Evolutionary conservation across 257 asterid species (phyloP).

Genomic region (Schizonepeta tenuifolia): DNA sequence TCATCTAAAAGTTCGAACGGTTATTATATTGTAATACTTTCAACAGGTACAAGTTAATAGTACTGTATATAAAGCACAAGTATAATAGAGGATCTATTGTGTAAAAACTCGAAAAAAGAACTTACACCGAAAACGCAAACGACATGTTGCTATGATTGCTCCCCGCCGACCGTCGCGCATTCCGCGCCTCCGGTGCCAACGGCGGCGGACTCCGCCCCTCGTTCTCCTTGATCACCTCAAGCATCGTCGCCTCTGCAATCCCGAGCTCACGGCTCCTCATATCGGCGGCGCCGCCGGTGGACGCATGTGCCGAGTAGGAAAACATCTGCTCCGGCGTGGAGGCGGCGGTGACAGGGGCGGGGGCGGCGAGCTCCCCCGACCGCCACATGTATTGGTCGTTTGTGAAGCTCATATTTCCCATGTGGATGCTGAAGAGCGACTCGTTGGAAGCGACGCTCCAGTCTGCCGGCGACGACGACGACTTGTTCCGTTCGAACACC

Average conservation of each 20-base stretch:
- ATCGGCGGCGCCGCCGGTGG: not conserved
- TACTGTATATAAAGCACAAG: too few species aligned
- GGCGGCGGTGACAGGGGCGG: constrained; percentile 14
- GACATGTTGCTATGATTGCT: constrained; percentile 58
- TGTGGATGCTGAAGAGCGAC: constrained; percentile 63
- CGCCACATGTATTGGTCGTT: constrained; percentile 35
- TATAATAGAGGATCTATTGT: not conserved
- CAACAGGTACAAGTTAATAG: too few species aligned
- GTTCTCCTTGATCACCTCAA: constrained; percentile 43
- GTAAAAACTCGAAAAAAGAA: not conserved
- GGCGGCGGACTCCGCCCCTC: constrained; percentile 23
- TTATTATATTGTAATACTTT: too few species aligned
- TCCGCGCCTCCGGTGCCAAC: not conserved
- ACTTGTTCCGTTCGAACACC: constrained; percentile 44
- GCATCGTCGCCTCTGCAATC: constrained; percentile 38
- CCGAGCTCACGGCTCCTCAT: constrained; percentile 41
- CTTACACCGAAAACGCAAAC: constrained; percentile 57
- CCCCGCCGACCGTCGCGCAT: constrained; percentile 40
- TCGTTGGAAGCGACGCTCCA: constrained; percentile 69
- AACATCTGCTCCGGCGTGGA: constrained; percentile 42
- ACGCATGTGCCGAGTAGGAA: constrained; percentile 25
- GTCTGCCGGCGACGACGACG: constrained; percentile 45
- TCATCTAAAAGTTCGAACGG: too few species aligned
- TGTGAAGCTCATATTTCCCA: constrained; percentile 56
- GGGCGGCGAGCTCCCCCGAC: constrained; percentile 39